Conservation (phyloP, 768 basidiomycete genomes). For the Hirschioporus abietinus region DNA sequence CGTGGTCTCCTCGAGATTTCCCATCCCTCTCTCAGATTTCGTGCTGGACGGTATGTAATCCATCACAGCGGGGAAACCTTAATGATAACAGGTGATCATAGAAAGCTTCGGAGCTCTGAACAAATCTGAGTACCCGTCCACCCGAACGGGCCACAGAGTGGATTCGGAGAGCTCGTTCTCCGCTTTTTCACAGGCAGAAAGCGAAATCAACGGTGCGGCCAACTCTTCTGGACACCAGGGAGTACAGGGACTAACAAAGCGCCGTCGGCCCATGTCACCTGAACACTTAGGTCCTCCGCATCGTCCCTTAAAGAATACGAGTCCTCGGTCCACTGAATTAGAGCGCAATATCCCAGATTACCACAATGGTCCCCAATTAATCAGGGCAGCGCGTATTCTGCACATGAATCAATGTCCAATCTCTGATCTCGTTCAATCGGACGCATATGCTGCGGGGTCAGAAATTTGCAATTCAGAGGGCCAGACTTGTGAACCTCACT, state of each 20-base stretch:
- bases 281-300: background rate
- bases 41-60: constrained; percentile 6
- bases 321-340: background rate
- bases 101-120: background rate
- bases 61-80: constrained; percentile 1
- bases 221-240: background rate
- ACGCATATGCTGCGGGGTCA: background rate
- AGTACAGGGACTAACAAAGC: background rate
- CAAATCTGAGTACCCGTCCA: background rate
- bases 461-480: background rate
- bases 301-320: background rate
- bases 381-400: background rate
- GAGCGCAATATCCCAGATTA: background rate
- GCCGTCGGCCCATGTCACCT: background rate
- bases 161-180: background rate
- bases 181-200: background rate
- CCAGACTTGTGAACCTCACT: background rate
- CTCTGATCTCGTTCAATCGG: background rate
- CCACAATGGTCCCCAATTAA: background rate
- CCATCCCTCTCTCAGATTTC: constrained; percentile 5
- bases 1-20: constrained; percentile 1
- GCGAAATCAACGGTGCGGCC: background rate
- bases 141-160: background rate
- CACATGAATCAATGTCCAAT: background rate
- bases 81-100: background rate